Evolutionary conservation across 345 rosid species (phyloP).

Genomic region (Arabidopsis thaliana): TAIR10.1 NC_003075.7:14696001-14696500

Average conservation of each 20-base stretch:
- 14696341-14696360: background rate
- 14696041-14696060: background rate
- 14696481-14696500: background rate
- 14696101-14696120: slow-evolving; percentile 26
- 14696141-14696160: background rate
- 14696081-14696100: slow-evolving; percentile 4
- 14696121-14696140: slow-evolving; percentile 10
- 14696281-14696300: background rate
- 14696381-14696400: background rate
- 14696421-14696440: slow-evolving; percentile 1
- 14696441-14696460: background rate
- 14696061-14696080: slow-evolving; percentile 6
- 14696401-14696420: slow-evolving; percentile 7
- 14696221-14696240: background rate
- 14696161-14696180: background rate
- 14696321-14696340: background rate
- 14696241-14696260: background rate
- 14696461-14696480: background rate
- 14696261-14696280: background rate
- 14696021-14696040: background rate
- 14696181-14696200: background rate
- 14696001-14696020: background rate
- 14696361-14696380: background rate
- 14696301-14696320: slow-evolving; percentile 8
- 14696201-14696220: background rate